Base-by-base conservation (phyloP, 495 filamentous ascomycete species). In the Staphylotrichum tortipilum region DNA sequence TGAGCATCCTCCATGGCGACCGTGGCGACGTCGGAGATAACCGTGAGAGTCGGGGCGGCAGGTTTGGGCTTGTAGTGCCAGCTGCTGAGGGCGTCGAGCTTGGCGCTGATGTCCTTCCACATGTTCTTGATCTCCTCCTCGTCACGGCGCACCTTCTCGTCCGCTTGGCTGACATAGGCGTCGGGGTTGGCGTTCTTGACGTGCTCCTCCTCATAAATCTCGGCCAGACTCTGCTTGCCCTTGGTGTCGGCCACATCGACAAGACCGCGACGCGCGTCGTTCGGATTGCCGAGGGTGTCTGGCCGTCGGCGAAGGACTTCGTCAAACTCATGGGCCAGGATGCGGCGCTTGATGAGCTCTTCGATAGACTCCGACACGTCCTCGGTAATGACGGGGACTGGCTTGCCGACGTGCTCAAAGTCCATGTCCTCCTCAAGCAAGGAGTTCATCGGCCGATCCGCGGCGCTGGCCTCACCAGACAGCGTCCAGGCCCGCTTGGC, bases 51-150 rank as follows among this genome's bases (percentile, higher is more conserved):
- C 7, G 86, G 81, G 42, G 83, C 84, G 1, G 83, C 75, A 11
- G 86, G 81, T 68, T 88, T 91, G 3, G 92, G 92, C 64, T 87
- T 90, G 74, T 94, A 97, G 65, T 95, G 86, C 88, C 88, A 95
- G 61, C 84, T 94, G 60, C 81, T 89, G 37, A 98, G 79, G 19
- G 85, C 80, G 65, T 98, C 94, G 41, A 98, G 77, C 55, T 85
- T 86, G 19, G 78, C 78, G 61, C 78, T 80, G 40, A 95, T 75
- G 39, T 88, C 84, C 56, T 79, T 83, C 88, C 94, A 98, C 64
- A 95, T 71, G 36, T 68, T 69, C 60, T 82, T 80, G 53, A 97
- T 86, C 64, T 95, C 89, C n/a, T 76, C 72, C 65, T 96, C 87
- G 57, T 95, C 86, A 42, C 83, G 82, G 55, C 78, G 77, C 28